Evolutionary conservation across 2,329 filamentous ascomycete species (phyloP).

Genomic region (Drechslerella dactyloides): DNA sequence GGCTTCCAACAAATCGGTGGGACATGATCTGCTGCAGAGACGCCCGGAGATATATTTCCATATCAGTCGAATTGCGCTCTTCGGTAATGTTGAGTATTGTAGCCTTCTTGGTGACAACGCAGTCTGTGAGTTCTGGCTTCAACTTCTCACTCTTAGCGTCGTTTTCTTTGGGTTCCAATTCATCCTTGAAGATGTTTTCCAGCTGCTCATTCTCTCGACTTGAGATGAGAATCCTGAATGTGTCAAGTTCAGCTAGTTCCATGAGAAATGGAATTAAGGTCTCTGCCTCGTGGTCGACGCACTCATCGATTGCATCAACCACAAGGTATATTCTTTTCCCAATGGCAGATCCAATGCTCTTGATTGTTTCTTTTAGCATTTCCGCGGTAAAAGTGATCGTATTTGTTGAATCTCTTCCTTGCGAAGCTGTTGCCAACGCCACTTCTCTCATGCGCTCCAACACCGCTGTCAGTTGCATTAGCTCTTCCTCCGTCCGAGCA

Average conservation of each 20-base stretch:
- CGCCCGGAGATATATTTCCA: conserved; percentile 33
- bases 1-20: conserved; percentile 8
- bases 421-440: not conserved
- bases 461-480: conserved; percentile 16
- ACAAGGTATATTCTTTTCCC: conserved; percentile 31
- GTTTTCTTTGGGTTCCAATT: not conserved
- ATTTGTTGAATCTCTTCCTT: conserved; percentile 10
- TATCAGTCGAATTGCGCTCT: conserved; percentile 31
- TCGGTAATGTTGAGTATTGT: conserved; percentile 43
- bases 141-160: not conserved
- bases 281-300: conserved; percentile 32
- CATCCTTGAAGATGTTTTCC: conserved; percentile 13
- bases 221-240: conserved; percentile 37
- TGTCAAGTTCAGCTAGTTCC: conserved; percentile 7
- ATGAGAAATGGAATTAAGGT: conserved; percentile 20
- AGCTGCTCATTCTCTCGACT: conserved; percentile 36
- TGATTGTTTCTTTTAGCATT: conserved; percentile 36
- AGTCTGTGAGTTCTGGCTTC: not conserved
- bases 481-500: conserved; percentile 23
- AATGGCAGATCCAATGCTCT: conserved; percentile 14
- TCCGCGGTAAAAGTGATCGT: conserved; percentile 13
- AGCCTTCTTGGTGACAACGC: conserved; percentile 22
- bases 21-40: conserved; percentile 38
- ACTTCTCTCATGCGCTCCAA: conserved; percentile 21
- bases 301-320: conserved; percentile 40